Evolutionary conservation across 768 basidiomycete genomes (phyloP).

Genomic region (Piloderma croceum): DNA sequence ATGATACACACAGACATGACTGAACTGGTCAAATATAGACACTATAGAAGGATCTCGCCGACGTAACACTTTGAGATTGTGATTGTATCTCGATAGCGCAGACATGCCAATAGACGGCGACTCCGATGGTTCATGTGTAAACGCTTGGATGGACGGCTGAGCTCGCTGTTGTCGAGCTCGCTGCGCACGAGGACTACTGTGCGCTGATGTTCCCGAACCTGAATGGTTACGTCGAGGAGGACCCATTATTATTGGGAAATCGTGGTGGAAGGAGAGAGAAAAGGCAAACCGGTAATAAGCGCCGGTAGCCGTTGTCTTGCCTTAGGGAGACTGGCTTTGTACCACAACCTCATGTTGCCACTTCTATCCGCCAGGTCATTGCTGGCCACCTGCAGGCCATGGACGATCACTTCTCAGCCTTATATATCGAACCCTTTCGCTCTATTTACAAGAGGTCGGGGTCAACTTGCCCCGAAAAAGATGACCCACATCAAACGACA

Average conservation of each 20-base stretch:
- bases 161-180: background rate
- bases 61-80: conserved; percentile 76
- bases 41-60: conserved; percentile 74
- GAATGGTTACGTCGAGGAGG: background rate
- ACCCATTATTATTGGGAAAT: background rate
- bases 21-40: conserved; percentile 83
- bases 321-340: too few relatives aligned
- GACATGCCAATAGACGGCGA: conserved; percentile 44
- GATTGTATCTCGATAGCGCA: conserved; percentile 57
- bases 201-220: too few relatives aligned
- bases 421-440: too few relatives aligned
- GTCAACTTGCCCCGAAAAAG: conserved; percentile 75
- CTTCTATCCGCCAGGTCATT: too few relatives aligned
- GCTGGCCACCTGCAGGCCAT: too few relatives aligned
- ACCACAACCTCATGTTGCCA: too few relatives aligned
- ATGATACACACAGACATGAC: conserved; percentile 79
- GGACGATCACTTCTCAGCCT: too few relatives aligned
- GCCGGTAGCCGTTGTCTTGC: too few relatives aligned
- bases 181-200: too few relatives aligned
- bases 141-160: background rate
- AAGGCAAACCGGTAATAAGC: too few relatives aligned
- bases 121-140: background rate
- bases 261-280: too few relatives aligned
- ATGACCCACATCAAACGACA: conserved; percentile 85
- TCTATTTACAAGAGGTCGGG: conserved; percentile 41